phyloP scores from a whole-genome alignment of 768 basidiomycete genomes.

The Gautieria morchelliformis region DNA sequence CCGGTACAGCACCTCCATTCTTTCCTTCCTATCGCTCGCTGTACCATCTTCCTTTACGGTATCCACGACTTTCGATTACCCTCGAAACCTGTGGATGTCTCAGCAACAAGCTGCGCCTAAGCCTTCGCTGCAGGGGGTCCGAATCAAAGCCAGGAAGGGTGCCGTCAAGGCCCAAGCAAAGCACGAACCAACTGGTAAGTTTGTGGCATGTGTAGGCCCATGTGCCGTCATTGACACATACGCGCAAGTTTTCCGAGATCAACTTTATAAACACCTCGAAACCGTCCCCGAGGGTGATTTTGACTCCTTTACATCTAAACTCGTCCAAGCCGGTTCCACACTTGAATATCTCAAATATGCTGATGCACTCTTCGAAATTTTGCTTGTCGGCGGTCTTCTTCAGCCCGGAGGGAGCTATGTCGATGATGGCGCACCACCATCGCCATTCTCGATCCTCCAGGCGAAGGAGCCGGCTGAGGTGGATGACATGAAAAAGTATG shows the following conservation, averaged over 20 bases:
- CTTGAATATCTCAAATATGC: slow-evolving; percentile 98
- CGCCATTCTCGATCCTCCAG: slow-evolving; percentile 82
- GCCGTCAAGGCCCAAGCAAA: slow-evolving; percentile 88
- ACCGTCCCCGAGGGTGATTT: slow-evolving; percentile 73
- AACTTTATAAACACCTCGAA: slow-evolving; percentile 85
- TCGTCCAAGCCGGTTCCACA: slow-evolving; percentile 84
- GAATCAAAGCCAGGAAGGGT: slow-evolving; percentile 89
- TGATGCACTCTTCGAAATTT: slow-evolving; percentile 91
- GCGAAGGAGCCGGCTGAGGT: slow-evolving; percentile 69
- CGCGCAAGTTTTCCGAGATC: slow-evolving; percentile 76
- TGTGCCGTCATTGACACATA: background rate
- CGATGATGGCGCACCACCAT: slow-evolving; percentile 77
- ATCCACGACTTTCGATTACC: slow-evolving; percentile 8
- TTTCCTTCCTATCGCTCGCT: no score
- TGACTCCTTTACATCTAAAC: slow-evolving; percentile 70
- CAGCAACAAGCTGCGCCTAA: slow-evolving; percentile 74
- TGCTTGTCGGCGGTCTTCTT: slow-evolving; percentile 90
- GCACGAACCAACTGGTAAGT: slow-evolving; percentile 73
- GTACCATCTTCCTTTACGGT: background rate
- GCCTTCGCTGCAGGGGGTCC: slow-evolving; percentile 88
- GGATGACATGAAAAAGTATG: slow-evolving; percentile 85
- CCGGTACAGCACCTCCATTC: no score
- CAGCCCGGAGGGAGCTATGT: slow-evolving; percentile 91
- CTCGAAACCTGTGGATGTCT: slow-evolving; percentile 73
- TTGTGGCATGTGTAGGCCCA: slow-evolving; percentile 2